These are phyloP conservation scores for Fomitiporia mediterranea DNA, from an alignment of 1,284 basidiomycete genomes.

Conservation along the genomic window DNA sequence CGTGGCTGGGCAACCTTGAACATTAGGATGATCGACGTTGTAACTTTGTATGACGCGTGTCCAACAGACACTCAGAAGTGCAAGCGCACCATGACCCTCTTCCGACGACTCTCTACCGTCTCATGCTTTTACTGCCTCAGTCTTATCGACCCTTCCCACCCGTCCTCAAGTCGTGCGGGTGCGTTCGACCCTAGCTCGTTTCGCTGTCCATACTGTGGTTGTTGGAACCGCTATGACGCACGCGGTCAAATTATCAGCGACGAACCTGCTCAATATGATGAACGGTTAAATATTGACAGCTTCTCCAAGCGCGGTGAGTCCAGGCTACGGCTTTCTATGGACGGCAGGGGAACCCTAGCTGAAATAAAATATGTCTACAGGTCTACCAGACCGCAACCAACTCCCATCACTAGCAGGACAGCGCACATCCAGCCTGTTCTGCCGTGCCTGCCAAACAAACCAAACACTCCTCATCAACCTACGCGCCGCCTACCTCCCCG, in stretches of 20 bases:
- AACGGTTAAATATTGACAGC: constrained; percentile 60
- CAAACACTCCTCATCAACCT: constrained; percentile 83
- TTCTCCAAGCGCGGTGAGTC: constrained; percentile 72
- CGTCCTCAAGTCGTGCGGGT: constrained; percentile 1
- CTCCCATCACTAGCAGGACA: constrained; percentile 52
- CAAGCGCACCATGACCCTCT: constrained; percentile 28
- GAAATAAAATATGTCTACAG: constrained; percentile 32
- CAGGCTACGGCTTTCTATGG: not conserved
- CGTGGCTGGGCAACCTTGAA: not conserved
- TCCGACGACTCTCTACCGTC: constrained; percentile 34
- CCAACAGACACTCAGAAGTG: not conserved
- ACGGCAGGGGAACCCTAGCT: not conserved
- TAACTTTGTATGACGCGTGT: not conserved
- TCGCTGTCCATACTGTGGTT: constrained; percentile 60
- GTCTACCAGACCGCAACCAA: constrained; percentile 61
- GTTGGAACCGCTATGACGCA: constrained; percentile 67
- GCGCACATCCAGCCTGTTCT: constrained; percentile 49
- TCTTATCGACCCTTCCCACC: constrained; percentile 12
- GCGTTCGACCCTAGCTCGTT: constrained; percentile 45
- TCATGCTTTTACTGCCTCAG: constrained; percentile 71
- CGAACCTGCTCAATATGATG: constrained; percentile 84
- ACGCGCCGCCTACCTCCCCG: constrained; percentile 81
- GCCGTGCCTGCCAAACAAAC: constrained; percentile 85
- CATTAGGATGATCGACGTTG: not conserved
- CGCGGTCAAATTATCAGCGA: constrained; percentile 75